Evolutionary conservation across 2,329 filamentous ascomycete genomes (phyloP).

Genomic region (Aspergillus oerlinghausenensis): DNA sequence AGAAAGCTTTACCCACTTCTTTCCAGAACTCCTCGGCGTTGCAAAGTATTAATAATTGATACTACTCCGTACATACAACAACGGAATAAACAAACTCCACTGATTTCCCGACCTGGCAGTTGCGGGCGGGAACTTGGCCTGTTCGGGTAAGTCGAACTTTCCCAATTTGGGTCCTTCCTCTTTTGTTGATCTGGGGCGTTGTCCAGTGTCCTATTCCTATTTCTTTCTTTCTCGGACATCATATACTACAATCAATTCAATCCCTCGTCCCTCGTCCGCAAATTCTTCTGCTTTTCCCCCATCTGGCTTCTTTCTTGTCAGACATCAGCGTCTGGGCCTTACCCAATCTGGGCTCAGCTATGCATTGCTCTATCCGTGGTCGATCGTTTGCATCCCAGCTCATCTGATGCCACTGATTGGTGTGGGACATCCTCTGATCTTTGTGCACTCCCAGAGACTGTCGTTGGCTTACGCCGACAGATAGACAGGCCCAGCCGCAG

Average conservation of each 20-base stretch:
- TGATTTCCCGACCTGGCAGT: slow-evolving; percentile 13
- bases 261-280: not conserved
- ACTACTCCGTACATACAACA: not conserved
- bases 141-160: slow-evolving; percentile 16
- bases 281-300: slow-evolving; percentile 1
- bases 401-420: not conserved
- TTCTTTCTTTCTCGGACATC: not conserved
- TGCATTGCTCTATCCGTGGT: not conserved
- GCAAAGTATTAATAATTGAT: not conserved
- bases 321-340: not conserved
- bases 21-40: not conserved
- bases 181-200: slow-evolving; percentile 18
- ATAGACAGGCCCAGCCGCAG: not conserved
- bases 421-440: not conserved
- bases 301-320: not conserved
- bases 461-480: not conserved
- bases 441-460: not conserved
- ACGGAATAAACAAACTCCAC: not conserved
- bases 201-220: not conserved
- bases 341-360: not conserved
- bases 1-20: not conserved
- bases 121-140: slow-evolving; percentile 21
- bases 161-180: slow-evolving; percentile 25
- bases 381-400: not conserved
- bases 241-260: not conserved